phyloP scores from a whole-genome alignment of 106 monocot genomes.

The Posidonia australis region DNA sequence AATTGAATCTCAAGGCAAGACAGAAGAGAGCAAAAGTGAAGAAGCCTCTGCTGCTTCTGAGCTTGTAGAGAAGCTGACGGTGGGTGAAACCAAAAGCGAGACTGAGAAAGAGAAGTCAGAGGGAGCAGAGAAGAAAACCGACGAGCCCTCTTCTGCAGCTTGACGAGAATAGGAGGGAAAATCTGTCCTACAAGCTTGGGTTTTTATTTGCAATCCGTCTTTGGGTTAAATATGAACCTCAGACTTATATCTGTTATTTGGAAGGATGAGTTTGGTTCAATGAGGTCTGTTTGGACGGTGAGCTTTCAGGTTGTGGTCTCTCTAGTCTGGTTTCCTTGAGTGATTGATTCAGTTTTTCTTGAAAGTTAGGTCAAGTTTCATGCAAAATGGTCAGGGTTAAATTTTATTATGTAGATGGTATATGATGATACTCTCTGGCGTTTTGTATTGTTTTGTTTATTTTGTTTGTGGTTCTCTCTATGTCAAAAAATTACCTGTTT shows the following conservation, averaged over 20 bases:
- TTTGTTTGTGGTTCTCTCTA: too few species aligned
- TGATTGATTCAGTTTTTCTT: too few species aligned
- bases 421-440: not conserved
- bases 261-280: not conserved
- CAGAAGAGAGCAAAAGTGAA: conserved; percentile 39
- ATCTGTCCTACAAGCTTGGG: not conserved
- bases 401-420: not conserved
- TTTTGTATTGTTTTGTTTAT: not conserved
- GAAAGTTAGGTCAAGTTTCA: too few species aligned
- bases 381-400: too few species aligned
- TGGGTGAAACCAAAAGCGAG: conserved; percentile 24
- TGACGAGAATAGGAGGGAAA: not conserved
- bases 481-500: too few species aligned
- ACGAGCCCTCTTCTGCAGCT: not conserved
- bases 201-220: conserved; percentile 2
- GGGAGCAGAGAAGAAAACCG: not conserved
- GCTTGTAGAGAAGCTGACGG: conserved; percentile 51
- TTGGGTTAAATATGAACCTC: not conserved
- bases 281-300: not conserved
- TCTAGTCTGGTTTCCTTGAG: not conserved
- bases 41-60: conserved; percentile 39
- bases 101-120: not conserved
- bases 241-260: not conserved
- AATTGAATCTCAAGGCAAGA: conserved; percentile 42
- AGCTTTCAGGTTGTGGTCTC: not conserved